phyloP scores from a whole-genome alignment of 345 rosid genomes.

The Euphorbia lathyris region DNA sequence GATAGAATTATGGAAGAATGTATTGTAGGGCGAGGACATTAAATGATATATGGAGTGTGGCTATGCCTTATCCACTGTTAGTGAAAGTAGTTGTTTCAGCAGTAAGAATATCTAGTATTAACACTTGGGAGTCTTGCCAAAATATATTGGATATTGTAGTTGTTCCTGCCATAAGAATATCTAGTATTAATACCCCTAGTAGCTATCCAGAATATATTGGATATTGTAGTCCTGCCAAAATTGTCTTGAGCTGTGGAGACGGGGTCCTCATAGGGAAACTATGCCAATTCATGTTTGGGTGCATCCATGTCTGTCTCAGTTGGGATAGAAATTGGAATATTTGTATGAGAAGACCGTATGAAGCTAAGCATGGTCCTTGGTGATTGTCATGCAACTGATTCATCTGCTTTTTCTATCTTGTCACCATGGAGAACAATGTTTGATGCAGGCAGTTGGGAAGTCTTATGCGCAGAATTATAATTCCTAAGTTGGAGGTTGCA shows the following conservation, averaged over 20 bases:
- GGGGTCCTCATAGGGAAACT: constrained; percentile 80
- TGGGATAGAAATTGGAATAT: constrained; percentile 76
- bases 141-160: no score
- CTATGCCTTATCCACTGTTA: constrained; percentile 67
- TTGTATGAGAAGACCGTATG: constrained; percentile 67
- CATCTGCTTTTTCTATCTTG: constrained; percentile 74
- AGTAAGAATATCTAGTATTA: constrained; percentile 72
- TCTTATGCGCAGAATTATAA: constrained; percentile 81
- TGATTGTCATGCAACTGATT: constrained; percentile 91
- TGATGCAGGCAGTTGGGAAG: constrained; percentile 81
- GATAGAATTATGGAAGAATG: constrained; percentile 60
- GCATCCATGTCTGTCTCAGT: constrained; percentile 87
- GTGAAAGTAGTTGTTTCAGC: constrained; percentile 81
- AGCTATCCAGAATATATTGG: constrained; percentile 54
- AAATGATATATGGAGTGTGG: constrained; percentile 64
- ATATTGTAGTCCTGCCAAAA: constrained; percentile 69
- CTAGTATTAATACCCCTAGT: no score
- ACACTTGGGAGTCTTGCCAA: constrained; percentile 97
- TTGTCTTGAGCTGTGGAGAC: constrained; percentile 72
- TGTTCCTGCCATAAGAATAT: no score
- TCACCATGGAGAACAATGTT: constrained; percentile 94
- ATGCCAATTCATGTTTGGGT: constrained; percentile 93
- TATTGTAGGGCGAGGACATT: constrained; percentile 60
- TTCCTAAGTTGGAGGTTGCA: constrained; percentile 85
- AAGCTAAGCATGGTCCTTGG: constrained; percentile 83